These are phyloP conservation scores for Solanum peruvianum DNA, from an alignment of 257 asterid species.

Conservation along the genomic window DNA sequence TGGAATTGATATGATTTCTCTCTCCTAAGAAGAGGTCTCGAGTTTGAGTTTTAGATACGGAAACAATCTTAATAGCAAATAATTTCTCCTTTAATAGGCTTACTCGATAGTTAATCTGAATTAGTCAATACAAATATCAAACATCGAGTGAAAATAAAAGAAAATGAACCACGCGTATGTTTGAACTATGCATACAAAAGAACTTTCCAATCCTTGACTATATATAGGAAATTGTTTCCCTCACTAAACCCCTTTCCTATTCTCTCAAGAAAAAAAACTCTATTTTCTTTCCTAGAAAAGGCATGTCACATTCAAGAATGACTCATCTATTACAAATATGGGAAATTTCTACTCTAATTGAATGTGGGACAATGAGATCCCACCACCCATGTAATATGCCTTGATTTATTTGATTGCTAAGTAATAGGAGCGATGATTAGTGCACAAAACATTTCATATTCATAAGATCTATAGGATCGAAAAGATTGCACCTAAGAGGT, in stretches of 20 bases:
- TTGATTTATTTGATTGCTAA: background rate
- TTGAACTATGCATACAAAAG: background rate
- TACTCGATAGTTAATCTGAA: background rate
- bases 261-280: background rate
- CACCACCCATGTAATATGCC: background rate
- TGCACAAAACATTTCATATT: background rate
- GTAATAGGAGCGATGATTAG: accelerated
- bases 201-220: background rate
- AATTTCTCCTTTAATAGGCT: background rate
- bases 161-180: background rate
- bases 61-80: background rate
- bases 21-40: background rate
- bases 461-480: too few species aligned
- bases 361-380: background rate
- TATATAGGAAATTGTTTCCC: background rate
- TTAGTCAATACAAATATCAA: background rate
- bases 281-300: background rate
- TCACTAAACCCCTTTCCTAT: background rate
- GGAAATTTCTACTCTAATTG: background rate
- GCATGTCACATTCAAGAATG: background rate
- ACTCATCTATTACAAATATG: background rate
- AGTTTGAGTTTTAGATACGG: background rate
- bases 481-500: background rate
- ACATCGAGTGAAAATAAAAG: background rate
- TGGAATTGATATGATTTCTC: background rate